Conservation (phyloP, 257 asterid species). For the Solanum pinnatisectum region DNA sequence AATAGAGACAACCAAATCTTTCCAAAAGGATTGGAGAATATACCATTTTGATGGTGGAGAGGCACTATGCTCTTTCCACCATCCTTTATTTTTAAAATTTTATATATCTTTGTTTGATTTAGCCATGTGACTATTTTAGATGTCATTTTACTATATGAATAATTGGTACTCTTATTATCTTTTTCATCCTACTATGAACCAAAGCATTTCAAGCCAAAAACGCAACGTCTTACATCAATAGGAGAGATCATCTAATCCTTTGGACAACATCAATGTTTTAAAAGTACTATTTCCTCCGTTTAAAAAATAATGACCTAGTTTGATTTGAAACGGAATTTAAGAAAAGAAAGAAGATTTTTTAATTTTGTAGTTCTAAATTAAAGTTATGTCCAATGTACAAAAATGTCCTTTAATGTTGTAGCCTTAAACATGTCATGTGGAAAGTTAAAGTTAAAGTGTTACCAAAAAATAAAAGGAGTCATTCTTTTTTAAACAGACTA, state of each 20-base stretch:
- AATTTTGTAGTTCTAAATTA: no score
- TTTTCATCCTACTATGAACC: constrained; percentile 3
- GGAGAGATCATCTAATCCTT: neutral
- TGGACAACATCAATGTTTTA: neutral
- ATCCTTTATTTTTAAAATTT: constrained; percentile 3
- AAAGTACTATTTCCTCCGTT: neutral
- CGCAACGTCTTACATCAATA: neutral
- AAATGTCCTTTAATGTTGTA: no score
- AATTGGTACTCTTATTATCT: neutral
- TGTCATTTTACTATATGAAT: neutral
- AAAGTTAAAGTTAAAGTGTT: no score
- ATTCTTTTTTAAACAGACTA: no score
- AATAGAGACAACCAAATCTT: constrained; percentile 19
- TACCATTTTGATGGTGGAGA: constrained; percentile 57
- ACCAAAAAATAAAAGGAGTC: no score
- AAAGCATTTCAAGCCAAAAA: constrained; percentile 7
- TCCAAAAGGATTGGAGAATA: constrained; percentile 28
- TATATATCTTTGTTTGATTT: constrained; percentile 1
- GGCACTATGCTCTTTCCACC: constrained; percentile 41
- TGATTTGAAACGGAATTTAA: no score
- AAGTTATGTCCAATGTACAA: no score
- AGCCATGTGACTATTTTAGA: neutral
- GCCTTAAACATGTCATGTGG: no score
- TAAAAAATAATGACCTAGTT: no score
- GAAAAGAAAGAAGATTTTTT: no score